These are phyloP conservation scores for Acacia confusa DNA, from an alignment of 306 rosid genomes.

Conservation along the genomic window DNA sequence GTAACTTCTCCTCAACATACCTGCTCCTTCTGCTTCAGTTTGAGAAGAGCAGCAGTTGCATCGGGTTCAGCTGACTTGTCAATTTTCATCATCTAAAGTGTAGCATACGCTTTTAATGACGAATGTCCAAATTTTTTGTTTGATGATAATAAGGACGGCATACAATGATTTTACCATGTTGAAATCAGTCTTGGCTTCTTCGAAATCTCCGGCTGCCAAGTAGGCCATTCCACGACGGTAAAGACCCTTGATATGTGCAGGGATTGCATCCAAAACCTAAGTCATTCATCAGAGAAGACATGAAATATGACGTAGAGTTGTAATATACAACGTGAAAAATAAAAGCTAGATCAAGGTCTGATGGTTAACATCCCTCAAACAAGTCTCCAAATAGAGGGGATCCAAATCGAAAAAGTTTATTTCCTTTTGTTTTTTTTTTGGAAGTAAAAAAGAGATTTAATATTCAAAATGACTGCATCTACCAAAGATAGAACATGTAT, in stretches of 20 bases:
- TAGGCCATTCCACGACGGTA: slow-evolving; percentile 99
- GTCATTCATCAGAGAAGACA: slow-evolving; percentile 30
- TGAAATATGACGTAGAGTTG: slow-evolving; percentile 11
- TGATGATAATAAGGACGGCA: neutral
- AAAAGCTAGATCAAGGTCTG: neutral
- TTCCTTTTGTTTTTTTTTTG: no score
- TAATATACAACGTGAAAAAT: neutral
- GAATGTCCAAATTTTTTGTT: neutral
- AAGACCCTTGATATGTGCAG: slow-evolving; percentile 86
- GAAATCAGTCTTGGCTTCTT: slow-evolving; percentile 86
- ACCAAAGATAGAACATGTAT: neutral
- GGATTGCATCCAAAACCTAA: slow-evolving; percentile 93
- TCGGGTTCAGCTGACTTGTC: slow-evolving; percentile 82
- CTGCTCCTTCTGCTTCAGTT: slow-evolving; percentile 81
- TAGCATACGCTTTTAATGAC: slow-evolving; percentile 28
- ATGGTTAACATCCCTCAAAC: no score
- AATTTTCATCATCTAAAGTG: slow-evolving; percentile 68
- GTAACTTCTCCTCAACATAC: slow-evolving; percentile 39
- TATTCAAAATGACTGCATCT: neutral
- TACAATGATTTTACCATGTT: slow-evolving; percentile 53
- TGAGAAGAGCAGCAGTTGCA: slow-evolving; percentile 81
- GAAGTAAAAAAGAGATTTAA: neutral
- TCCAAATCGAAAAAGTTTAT: no score
- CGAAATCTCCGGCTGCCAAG: slow-evolving; percentile 81
- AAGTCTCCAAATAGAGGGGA: no score